Percentiles rank a stretch among this genome's conserved stretches.
phyloP scores from a whole-genome alignment of 1,284 basidiomycete species.

The Vanrija pseudolonga region DNA sequence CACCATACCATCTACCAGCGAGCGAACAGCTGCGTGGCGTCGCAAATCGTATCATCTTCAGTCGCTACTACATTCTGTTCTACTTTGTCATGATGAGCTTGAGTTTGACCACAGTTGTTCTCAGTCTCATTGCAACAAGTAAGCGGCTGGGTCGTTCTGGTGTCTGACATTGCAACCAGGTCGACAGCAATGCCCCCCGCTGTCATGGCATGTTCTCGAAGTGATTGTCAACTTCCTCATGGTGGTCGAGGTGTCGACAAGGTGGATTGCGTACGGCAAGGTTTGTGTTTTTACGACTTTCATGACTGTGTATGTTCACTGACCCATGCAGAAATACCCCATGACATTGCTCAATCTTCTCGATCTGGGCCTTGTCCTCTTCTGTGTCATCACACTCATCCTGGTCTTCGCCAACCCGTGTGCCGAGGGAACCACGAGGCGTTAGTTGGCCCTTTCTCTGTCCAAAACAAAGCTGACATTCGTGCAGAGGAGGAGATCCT shows the following conservation, averaged over 20 bases:
- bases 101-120: conserved; percentile 83
- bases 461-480: conserved; percentile 45
- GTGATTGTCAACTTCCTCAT: conserved; percentile 84
- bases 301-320: neutral
- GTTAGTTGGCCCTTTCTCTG: conserved; percentile 23
- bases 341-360: conserved; percentile 83
- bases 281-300: too few species aligned
- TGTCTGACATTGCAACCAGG: conserved; percentile 12
- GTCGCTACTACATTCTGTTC: conserved; percentile 55
- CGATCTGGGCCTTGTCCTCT: conserved; percentile 75
- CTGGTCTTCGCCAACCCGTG: conserved; percentile 65
- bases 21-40: conserved; percentile 47
- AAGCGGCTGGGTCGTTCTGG: neutral
- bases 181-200: conserved; percentile 44
- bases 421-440: conserved; percentile 33
- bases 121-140: conserved; percentile 62
- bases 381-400: conserved; percentile 81
- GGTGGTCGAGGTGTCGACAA: conserved; percentile 84
- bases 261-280: conserved; percentile 83
- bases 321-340: conserved; percentile 80
- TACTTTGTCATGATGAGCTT: conserved; percentile 86
- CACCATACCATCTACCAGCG: conserved; percentile 43
- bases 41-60: conserved; percentile 49
- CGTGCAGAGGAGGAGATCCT: conserved; percentile 81
- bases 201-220: conserved; percentile 82